Base-by-base conservation (phyloP, 495 filamentous ascomycete genomes). In the Daldinia childiae region DNA sequence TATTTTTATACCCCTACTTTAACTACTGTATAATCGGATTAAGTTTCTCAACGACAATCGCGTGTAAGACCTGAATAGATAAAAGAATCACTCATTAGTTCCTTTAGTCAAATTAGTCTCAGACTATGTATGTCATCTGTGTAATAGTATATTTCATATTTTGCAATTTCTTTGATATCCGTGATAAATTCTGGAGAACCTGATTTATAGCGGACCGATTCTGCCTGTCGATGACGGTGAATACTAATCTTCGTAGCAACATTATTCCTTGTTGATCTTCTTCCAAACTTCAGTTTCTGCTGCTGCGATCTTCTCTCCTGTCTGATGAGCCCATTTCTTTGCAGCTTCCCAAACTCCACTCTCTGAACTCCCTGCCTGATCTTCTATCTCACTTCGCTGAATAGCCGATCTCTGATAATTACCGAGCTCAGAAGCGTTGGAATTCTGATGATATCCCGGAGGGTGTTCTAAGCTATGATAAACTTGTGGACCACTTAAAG, bases 231-330 rank as follows among this genome's bases (percentile, higher is more conserved):
- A 50, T 19, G 14, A 17, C 17, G 32, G 11, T 24, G 29, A 67
- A 32, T 15, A 29, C n/a, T 48, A 19, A 55, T 45, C 29, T 24
- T 56, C 24, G 34, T 58, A 26, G 38, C 19, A 29, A n/a, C 24
- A 34, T 66, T 74, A 79, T 62, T 83, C 78, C 73, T 81, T 82
- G 77, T 89, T 90, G 72, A 90, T 89, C 76, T 83, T 83, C 80
- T 82, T 90, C 90, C 91, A 92, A n/a, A 91, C 86, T 80, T 89
- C 87, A 65, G 83, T 87, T 79, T 92, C 90, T 19, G 87, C 87
- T 59, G 88, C 87, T 11, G 81, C 83, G 57, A 92, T 74, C 76
- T 87, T 89, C 68, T 82, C 80, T 59, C 90, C 90, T 8, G 87
- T 90, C 48, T 79, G 86, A 70, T 85, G 82, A 52, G 87, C 82